Base-by-base conservation (phyloP, 768 basidiomycete genomes). In the Boletus sp. region DNA sequence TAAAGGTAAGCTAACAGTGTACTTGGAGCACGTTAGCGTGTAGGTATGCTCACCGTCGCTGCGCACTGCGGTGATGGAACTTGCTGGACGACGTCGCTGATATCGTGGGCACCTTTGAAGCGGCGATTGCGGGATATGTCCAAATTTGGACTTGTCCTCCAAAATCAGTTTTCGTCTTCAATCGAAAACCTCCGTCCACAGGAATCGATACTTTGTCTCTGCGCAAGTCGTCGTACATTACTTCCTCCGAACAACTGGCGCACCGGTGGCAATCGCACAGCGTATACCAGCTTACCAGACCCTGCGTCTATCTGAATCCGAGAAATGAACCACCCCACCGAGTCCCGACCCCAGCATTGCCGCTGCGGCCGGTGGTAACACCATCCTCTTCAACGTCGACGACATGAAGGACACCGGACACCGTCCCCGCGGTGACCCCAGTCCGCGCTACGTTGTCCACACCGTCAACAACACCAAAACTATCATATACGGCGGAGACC, bases 51-150 rank as follows among this genome's bases (percentile, higher is more conserved):
- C n/a, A 33, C 39, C 50, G 54, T 47, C 52, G 47, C 46, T 24
- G 24, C 24, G 24, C 24, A 45, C 54, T 40, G 29, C 24, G 40
- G 54, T 37, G 53, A 40, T 1, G 24, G 24, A 24, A 24, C 24
- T 24, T 24, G 24, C 24, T 29, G 29, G 37, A 12, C 33, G 33
- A 42, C 10, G 7, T 47, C 15, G 50, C 35, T 30, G 49, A 36
- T 54, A 50, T 56, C 52, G 48, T 47, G 39, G 11, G 36, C 18
- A 28, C 9, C 24, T 63, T 69, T 69, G 39, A 69, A 52, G 59
- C 59, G 61, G 58, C 48, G 62, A 64, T 46, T 55, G 18, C 20
- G 7, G 20, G 7, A 18, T 47, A 64, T 54, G 47, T 45, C 62
- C 47, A 55, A 12, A 50, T 47, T 11, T 47, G 28, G 55, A 56